Base-by-base conservation (phyloP, 805 yeast genomes). In the Ogataea sp. region DNA sequence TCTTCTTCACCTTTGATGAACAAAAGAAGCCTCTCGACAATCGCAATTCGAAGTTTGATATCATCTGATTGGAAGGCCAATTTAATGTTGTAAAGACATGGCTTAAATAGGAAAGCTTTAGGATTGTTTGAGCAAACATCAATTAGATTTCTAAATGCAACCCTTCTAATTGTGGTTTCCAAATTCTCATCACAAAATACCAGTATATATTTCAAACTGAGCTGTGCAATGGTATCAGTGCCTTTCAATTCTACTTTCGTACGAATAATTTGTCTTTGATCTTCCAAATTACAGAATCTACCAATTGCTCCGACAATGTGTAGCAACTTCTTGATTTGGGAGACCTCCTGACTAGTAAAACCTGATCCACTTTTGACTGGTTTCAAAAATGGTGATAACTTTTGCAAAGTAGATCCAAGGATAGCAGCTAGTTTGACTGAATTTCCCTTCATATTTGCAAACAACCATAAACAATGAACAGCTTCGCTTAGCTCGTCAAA, bases 231-330 rank as follows among this genome's bases (percentile, higher is more conserved):
- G 1, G 81, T 65, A 46, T 80, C 90, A 7, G 64, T 68, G 0
- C 62, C 64, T 35, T 65, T 68, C 45, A 75, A 49, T 1, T 71
- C 71, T 13, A 75, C 34, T 2, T 53, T 53, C 18, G 71, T 51
- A 8, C 54, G 55, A 45, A 79, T 75, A 1, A 65, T 38, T 0
- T 53, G 56, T 14, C 70, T 52, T 36, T 65, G 59, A 5, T 53
- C 55, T 39, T 77, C 83, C 40, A 85, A 69, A n/a, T 73, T 60
- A 46, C 93, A 83, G 46, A 70, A 72, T 34, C 80, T 67, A 0
- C 89, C 94, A 59, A 87, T 76, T 32, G 73, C 71, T 0, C 95
- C 89, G 4, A 84, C 53, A 18, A 87, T 58, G 48, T 73, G 74
- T 2, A 87, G 52, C 6, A 86, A 55, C 42, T 84, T 70, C 18